Base-by-base conservation (phyloP, 2,329 filamentous ascomycete genomes). In the Beauveria asiatica region DNA sequence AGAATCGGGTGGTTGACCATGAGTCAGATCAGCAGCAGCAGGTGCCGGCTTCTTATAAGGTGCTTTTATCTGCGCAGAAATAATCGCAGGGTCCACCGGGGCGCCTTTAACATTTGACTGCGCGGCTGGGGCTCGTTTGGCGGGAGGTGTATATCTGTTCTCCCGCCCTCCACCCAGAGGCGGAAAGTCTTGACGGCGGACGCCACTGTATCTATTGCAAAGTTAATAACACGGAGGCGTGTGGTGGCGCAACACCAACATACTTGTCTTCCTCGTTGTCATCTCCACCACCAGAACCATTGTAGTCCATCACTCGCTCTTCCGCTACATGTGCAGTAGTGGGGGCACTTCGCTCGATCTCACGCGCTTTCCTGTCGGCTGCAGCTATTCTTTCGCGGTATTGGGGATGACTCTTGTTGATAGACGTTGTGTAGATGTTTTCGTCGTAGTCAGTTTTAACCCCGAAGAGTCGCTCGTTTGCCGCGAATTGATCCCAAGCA, bases 241-340 rank as follows among this genome's bases (percentile, higher is more conserved):
- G 25, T 51, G 30, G 11, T 17, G 46, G 41, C 46, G 39, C 17
- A 42, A 19, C 11, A 9, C 10, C 9, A 37, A 72, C 83, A 67
- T 80, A 92, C 85, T 94, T 97, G 70, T 95, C 92, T 76, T 99
- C 94, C 74, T 99, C 94, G 65, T 96, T 90, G 16, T 84, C 87
- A 61, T 83, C 85, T 56, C 86, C 85, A 57, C 81, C 82, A n/a
- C 81, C 81, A n/a, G 80, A 78, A 8, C 80, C 80, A n/a, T 84
- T 78, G 65, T 78, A 83, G 65, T 88, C 84, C 81, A 84, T 82
- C 57, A 91, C 83, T 69, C 92, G 87, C 77, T 99, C 94, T 74
- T 97, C 94, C 3, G 90, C 89, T 61, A 97, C 83, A 70, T 99
- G 94, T 5, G 87, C 77, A 59, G 94, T 96, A 41, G 83, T 81